Evolutionary conservation across 163 green algal species (phyloP).

Genomic region (Prototheca wickerhamii): DNA sequence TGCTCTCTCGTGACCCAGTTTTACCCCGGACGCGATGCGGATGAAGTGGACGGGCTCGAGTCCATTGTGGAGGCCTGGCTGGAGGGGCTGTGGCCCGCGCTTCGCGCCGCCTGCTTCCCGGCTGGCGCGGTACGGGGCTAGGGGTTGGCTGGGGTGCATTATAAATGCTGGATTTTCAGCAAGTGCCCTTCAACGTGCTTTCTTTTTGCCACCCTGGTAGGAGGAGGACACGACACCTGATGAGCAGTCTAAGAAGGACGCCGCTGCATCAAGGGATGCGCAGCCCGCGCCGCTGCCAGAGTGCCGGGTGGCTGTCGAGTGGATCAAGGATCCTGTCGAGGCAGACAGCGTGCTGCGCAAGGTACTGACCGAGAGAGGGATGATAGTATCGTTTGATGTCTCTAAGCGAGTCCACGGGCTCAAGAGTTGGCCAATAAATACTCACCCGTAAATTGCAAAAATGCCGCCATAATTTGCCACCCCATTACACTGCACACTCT

Average conservation of each 20-base stretch:
- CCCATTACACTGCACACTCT: too few species aligned
- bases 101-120: constrained; percentile 1
- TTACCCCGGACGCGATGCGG: constrained; percentile 57
- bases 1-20: constrained; percentile 12
- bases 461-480: too few species aligned
- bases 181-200: too few species aligned
- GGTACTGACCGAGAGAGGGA: background rate
- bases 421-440: too few species aligned
- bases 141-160: background rate
- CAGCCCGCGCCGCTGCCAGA: background rate
- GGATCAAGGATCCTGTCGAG: background rate
- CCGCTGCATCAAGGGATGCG: too few species aligned
- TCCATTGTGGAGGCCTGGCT: constrained; percentile 59
- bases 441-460: too few species aligned
- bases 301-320: background rate
- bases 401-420: too few species aligned
- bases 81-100: constrained; percentile 47
- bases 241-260: too few species aligned
- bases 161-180: too few species aligned
- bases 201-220: too few species aligned
- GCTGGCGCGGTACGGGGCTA: background rate
- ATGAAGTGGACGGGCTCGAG: constrained; percentile 93
- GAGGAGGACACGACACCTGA: too few species aligned
- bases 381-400: too few species aligned
- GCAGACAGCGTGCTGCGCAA: background rate